phyloP scores from a whole-genome alignment of 1,284 basidiomycete genomes.

The Leccinum solheimii region DNA sequence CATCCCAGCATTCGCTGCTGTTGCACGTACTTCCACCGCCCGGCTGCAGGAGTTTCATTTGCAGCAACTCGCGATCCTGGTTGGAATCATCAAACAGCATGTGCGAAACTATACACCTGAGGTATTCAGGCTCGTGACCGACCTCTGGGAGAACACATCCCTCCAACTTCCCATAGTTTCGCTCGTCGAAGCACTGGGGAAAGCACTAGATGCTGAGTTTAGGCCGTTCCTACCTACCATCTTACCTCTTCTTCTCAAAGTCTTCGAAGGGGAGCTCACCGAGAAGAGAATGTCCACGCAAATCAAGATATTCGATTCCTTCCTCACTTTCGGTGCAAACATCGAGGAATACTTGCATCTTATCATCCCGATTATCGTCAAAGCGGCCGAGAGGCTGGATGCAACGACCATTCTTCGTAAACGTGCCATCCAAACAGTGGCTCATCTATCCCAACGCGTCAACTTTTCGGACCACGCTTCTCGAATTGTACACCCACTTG shows the following conservation, averaged over 20 bases:
- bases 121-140: slow-evolving; percentile 80
- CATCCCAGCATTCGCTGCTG: slow-evolving; percentile 92
- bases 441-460: slow-evolving; percentile 88
- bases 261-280: slow-evolving; percentile 85
- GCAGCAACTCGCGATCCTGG: slow-evolving; percentile 94
- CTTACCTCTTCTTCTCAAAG: slow-evolving; percentile 86
- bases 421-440: slow-evolving; percentile 89
- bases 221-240: slow-evolving; percentile 95
- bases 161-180: slow-evolving; percentile 93
- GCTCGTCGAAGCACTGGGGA: slow-evolving; percentile 92
- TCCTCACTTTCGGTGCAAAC: slow-evolving; percentile 93
- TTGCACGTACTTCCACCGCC: slow-evolving; percentile 82
- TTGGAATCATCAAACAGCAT: slow-evolving; percentile 97
- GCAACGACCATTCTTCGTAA: slow-evolving; percentile 78
- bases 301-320: slow-evolving; percentile 92
- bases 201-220: slow-evolving; percentile 96
- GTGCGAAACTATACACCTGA: slow-evolving; percentile 89
- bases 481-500: slow-evolving; percentile 94
- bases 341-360: slow-evolving; percentile 98
- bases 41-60: slow-evolving; percentile 92
- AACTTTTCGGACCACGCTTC: slow-evolving; percentile 99
- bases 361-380: slow-evolving; percentile 93
- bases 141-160: slow-evolving; percentile 86
- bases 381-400: slow-evolving; percentile 86
- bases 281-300: slow-evolving; percentile 81